Evolutionary conservation across 208 protist species (phyloP).

Genomic region (Novymonas esmeraldas): DNA sequence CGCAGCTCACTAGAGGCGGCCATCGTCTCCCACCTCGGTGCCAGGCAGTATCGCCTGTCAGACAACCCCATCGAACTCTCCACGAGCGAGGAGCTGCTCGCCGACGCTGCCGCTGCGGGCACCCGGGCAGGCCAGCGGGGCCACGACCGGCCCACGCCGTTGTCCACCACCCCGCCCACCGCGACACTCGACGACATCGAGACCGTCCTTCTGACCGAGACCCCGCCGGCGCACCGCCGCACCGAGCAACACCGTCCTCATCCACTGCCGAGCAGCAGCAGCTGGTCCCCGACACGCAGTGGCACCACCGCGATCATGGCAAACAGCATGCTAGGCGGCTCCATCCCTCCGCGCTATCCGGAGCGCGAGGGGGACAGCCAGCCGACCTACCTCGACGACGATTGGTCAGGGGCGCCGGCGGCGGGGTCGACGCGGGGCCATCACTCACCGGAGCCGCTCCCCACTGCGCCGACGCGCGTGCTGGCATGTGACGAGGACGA

Average conservation of each 20-base stretch:
- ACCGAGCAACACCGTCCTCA: background rate
- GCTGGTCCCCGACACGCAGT: constrained; percentile 6
- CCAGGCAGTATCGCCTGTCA: constrained; percentile 23
- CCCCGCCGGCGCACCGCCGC: constrained; percentile 4
- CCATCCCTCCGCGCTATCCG: background rate
- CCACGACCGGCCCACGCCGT: constrained; percentile 2
- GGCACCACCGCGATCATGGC: background rate
- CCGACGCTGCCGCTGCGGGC: background rate
- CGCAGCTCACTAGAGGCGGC: background rate
- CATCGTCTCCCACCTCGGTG: background rate
- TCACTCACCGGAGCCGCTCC: background rate
- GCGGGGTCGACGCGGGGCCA: background rate
- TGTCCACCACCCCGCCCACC: background rate
- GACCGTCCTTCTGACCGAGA: constrained; percentile 23
- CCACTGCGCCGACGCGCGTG: background rate
- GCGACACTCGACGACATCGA: constrained; percentile 15
- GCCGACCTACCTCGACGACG: background rate
- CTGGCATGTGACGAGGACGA: background rate
- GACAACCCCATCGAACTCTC: constrained; percentile 11
- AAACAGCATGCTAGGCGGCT: background rate
- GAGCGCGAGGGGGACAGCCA: background rate
- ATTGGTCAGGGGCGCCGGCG: too few species aligned
- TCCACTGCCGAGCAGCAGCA: background rate
- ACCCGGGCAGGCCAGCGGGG: constrained; percentile 2
- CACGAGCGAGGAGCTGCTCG: constrained; percentile 11